Evolutionary conservation across 2,329 filamentous ascomycete genomes (phyloP).

Genomic region (Tolypocladium guangdongense): DNA sequence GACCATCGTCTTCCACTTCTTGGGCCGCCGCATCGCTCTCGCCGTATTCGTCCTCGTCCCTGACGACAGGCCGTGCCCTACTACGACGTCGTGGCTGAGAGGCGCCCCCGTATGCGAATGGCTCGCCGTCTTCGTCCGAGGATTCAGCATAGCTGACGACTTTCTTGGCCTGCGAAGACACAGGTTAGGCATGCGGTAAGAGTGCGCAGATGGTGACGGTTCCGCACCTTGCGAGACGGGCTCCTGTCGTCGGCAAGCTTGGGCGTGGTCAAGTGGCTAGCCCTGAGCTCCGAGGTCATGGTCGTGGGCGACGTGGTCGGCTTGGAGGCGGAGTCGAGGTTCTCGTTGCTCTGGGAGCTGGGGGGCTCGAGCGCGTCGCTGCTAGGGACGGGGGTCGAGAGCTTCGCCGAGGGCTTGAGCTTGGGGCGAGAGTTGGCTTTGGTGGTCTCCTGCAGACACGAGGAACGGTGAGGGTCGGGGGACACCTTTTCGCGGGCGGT

Average conservation of each 20-base stretch:
- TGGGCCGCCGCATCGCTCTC: slow-evolving; percentile 50
- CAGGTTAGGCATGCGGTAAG: neutral
- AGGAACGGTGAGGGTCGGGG: slow-evolving; percentile 18
- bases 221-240: slow-evolving; percentile 64
- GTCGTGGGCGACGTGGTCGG: slow-evolving; percentile 31
- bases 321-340: slow-evolving; percentile 32
- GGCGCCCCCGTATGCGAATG: slow-evolving; percentile 41
- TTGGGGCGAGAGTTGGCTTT: slow-evolving; percentile 28
- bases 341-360: slow-evolving; percentile 58
- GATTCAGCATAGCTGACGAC: slow-evolving; percentile 75
- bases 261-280: neutral
- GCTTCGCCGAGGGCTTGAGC: slow-evolving; percentile 22
- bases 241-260: slow-evolving; percentile 44
- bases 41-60: slow-evolving; percentile 62
- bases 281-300: slow-evolving; percentile 17
- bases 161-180: slow-evolving; percentile 34
- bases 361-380: slow-evolving; percentile 61
- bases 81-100: slow-evolving; percentile 27
- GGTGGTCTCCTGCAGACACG: slow-evolving; percentile 29
- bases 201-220: neutral
- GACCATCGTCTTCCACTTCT: slow-evolving; percentile 55
- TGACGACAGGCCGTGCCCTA: slow-evolving; percentile 47
- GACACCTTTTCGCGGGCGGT: slow-evolving; percentile 21
- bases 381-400: slow-evolving; percentile 64
- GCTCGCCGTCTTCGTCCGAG: slow-evolving; percentile 68